Evolutionary conservation across 768 basidiomycete genomes (phyloP).

Genomic region (Russula earlei): DNA sequence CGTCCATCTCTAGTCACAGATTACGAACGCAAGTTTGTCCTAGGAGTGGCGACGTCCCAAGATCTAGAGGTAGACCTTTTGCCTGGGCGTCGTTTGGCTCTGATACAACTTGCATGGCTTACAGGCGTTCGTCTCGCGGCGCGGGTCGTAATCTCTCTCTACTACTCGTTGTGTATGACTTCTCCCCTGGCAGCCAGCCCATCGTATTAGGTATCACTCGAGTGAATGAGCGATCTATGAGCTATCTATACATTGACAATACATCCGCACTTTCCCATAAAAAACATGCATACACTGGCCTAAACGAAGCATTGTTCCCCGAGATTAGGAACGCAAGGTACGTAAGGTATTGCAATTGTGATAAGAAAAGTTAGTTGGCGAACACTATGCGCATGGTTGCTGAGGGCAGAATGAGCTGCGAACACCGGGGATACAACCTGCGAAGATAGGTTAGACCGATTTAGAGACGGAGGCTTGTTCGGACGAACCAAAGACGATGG

Average conservation of each 20-base stretch:
- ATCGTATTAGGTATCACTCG: too few species aligned
- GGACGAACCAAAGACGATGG: conserved; percentile 42
- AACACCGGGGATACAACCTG: conserved; percentile 13
- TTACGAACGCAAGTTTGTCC: conserved; percentile 67
- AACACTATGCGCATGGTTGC: background rate
- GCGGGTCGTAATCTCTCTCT: conserved; percentile 20
- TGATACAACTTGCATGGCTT: conserved; percentile 21
- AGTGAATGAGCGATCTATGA: background rate
- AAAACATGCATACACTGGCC: background rate
- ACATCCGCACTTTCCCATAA: background rate
- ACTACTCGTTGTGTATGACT: too few species aligned
- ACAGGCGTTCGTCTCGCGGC: conserved; percentile 29
- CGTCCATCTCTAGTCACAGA: conserved; percentile 59
- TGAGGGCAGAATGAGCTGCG: conserved; percentile 9
- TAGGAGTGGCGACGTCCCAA: conserved; percentile 68
- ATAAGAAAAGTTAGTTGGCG: background rate
- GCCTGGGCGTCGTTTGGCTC: background rate
- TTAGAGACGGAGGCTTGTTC: background rate
- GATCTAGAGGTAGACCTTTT: conserved; percentile 45
- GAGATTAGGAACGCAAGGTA: background rate
- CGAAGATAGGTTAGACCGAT: background rate
- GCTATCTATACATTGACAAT: conserved; percentile 2
- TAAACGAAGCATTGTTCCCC: background rate
- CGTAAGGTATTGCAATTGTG: background rate
- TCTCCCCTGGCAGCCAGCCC: too few species aligned